Evolutionary conservation across 208 protist species (phyloP).

Genomic region (Naegleria lovaniensis): DNA sequence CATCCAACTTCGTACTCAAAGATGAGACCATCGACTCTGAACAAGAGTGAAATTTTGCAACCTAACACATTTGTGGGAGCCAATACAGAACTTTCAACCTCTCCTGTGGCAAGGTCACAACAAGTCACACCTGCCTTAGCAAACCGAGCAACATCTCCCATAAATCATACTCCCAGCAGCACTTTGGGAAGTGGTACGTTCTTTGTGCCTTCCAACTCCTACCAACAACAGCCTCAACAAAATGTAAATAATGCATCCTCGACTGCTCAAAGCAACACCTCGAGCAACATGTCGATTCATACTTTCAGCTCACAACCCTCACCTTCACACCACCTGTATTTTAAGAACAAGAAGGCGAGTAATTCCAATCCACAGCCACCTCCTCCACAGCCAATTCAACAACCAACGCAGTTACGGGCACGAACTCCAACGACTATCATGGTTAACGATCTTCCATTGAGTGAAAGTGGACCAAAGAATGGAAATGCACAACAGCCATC

Average conservation of each 20-base stretch:
- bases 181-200: not conserved
- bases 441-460: not conserved
- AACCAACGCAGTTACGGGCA: not conserved
- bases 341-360: not conserved
- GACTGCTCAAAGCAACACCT: not conserved
- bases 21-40: not conserved
- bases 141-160: not conserved
- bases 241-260: not conserved
- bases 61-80: not conserved
- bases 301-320: not conserved
- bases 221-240: not conserved
- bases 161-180: not conserved
- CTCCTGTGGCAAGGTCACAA: not conserved
- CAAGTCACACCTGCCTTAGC: too few species aligned
- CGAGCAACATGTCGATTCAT: not conserved
- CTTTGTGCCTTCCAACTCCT: not conserved
- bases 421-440: not conserved
- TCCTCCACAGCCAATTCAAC: not conserved
- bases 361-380: not conserved
- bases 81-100: not conserved
- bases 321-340: not conserved
- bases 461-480: not conserved
- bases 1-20: not conserved
- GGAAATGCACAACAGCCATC: not conserved
- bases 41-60: not conserved